Conservation (phyloP, 345 rosid species). For the Corchorus capsularis region DNA sequence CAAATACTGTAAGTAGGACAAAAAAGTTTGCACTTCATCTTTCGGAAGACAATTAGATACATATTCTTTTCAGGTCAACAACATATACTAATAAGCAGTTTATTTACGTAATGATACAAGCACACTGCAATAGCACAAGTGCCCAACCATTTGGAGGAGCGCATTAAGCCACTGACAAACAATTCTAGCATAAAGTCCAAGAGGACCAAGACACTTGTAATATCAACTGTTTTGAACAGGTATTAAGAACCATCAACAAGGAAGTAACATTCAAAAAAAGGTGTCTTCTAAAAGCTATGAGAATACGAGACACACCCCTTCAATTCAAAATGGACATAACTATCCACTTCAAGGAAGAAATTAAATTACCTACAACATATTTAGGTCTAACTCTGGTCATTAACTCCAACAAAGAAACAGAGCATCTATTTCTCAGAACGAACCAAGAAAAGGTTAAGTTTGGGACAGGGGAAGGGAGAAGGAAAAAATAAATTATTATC, state of each 20-base stretch:
- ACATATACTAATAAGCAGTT: not conserved
- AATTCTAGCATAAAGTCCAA: conserved; percentile 1
- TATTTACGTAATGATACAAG: not conserved
- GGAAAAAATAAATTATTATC: not conserved
- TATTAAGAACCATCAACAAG: not conserved
- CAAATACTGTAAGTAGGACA: conserved; percentile 14
- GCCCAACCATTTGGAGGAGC: not conserved
- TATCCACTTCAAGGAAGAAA: not conserved
- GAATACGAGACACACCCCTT: not conserved
- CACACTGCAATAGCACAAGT: not conserved
- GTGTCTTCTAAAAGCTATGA: not conserved
- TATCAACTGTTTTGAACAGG: not conserved
- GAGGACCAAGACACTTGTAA: not conserved
- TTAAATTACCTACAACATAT: conserved; percentile 1
- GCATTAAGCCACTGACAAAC: conserved; percentile 3
- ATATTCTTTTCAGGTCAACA: conserved; percentile 13
- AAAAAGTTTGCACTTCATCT: not conserved
- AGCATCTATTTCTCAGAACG: not conserved
- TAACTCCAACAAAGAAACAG: not conserved
- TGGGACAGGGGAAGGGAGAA: not conserved
- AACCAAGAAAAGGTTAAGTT: not conserved
- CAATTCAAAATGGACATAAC: not conserved
- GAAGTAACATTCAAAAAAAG: not conserved
- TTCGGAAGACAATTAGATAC: not conserved
- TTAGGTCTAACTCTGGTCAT: not conserved